These are phyloP conservation scores for Fonsecaea pedrosoi DNA, from an alignment of 2,329 filamentous ascomycete species.

Conservation along the genomic window DNA sequence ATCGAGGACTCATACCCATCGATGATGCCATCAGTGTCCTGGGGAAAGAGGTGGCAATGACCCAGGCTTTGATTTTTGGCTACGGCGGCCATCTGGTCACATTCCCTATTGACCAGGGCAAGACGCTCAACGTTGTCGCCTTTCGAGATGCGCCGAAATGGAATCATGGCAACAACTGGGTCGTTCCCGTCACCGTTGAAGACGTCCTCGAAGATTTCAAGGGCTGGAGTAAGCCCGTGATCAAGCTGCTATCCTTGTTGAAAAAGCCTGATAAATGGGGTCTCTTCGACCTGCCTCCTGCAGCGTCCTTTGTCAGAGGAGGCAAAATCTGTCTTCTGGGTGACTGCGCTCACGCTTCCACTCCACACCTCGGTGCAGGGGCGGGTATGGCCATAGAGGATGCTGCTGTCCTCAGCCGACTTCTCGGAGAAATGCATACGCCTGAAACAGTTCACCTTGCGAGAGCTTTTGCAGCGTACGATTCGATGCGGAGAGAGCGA, in stretches of 20 bases:
- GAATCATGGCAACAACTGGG: constrained; percentile 14
- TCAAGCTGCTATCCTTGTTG: constrained; percentile 12
- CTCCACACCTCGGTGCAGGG: constrained; percentile 18
- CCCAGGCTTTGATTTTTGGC: constrained; percentile 9
- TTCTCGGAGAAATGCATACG: constrained; percentile 14
- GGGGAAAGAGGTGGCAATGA: not conserved
- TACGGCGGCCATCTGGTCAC: constrained; percentile 18
- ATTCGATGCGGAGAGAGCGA: constrained; percentile 8
- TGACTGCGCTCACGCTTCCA: constrained; percentile 20
- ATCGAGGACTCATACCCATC: constrained; percentile 19
- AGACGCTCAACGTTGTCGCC: constrained; percentile 20
- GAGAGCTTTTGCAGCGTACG: constrained; percentile 13
- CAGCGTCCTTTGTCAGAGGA: constrained; percentile 12
- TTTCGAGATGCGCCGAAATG: constrained; percentile 11
- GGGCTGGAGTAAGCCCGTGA: constrained; percentile 13
- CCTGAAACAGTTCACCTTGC: constrained; percentile 2
- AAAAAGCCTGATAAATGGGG: constrained; percentile 19
- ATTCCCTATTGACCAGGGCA: constrained; percentile 13
- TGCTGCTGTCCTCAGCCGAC: constrained; percentile 15
- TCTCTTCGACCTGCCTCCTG: constrained; percentile 12
- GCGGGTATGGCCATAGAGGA: constrained; percentile 22
- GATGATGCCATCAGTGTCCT: constrained; percentile 9
- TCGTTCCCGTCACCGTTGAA: constrained; percentile 11
- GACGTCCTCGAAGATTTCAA: constrained; percentile 21
- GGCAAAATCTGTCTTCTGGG: constrained; percentile 13